Evolutionary conservation across 2,329 filamentous ascomycete genomes (phyloP), one percentile per base, ranked within the genome.

Genomic region (Aspergillus nomiae): DNA sequence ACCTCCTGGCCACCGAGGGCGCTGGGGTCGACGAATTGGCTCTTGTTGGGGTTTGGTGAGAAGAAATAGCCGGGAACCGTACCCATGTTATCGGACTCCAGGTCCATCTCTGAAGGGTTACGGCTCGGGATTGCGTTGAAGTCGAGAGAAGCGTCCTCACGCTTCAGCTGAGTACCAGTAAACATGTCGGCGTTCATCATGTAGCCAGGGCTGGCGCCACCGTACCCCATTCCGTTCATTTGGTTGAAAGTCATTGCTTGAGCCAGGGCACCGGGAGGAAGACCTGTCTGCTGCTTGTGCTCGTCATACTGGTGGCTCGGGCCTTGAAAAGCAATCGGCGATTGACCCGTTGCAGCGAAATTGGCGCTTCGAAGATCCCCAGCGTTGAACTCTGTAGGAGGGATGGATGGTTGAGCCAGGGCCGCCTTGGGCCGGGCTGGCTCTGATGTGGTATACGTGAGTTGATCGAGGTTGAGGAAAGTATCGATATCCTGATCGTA

Each of bases 291-390:
- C 77, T 99, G 95, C 81, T 92, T 92, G 83, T 97, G 96, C 74
- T 92, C 89, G 73, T 93, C 92, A 83, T 98, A 98, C 80, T 96
- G 92, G 81, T 97, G 94, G 78, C 92, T 97, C 10, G 95, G 94
- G 41, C 89, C 92, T 55, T 88, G 89, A 73, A 94, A 87, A 24
- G 85, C 80, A 67, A 85, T 85, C 65, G 89, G 86, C 30, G 75
- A 76, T 62, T 79, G 77, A 65, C 71, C 73, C 46, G 71, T 77
- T 24, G 75, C 73, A 24, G 73, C 73, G 63, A 78, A 77, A 55
- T 71, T 72, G 61, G 72, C 74, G 66, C 74, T 75, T 50, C 73
- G 71, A 61, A 70, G 69, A 65, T 75, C 72, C 58, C 66, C 68
- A 57, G 67, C 58, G 59, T 68, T 73, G 61, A 74, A 75, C n/a